Conservation (phyloP, 805 yeast species). For the Lipomyces starkeyi region DNA sequence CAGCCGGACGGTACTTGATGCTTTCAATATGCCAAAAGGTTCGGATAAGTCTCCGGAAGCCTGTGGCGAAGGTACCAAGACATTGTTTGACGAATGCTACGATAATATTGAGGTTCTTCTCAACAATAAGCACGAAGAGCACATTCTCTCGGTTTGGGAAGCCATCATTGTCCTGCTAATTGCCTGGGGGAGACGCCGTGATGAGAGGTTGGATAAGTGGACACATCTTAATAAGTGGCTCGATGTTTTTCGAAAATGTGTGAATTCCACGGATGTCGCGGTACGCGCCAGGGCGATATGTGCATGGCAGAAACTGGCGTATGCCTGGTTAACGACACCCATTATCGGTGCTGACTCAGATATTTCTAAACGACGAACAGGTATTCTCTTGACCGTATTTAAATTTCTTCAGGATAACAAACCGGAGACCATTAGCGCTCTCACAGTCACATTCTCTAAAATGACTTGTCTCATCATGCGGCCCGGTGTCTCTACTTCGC, state of each 20-base stretch:
- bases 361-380: conserved; percentile 11
- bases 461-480: conserved; percentile 14
- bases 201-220: conserved; percentile 29
- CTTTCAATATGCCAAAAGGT: conserved; percentile 2
- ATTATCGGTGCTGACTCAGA: conserved; percentile 1
- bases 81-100: conserved; percentile 17
- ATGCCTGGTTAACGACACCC: conserved; percentile 23
- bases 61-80: background rate
- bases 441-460: conserved; percentile 18
- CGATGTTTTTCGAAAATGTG: conserved; percentile 19
- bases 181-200: conserved; percentile 26
- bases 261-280: conserved; percentile 15
- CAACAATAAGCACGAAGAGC: conserved; percentile 23
- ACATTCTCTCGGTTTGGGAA: conserved; percentile 29
- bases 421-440: conserved; percentile 15
- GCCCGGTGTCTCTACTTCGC: conserved; percentile 9
- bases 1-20: conserved; percentile 11
- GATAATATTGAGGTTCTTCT: conserved; percentile 17
- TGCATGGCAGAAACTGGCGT: conserved; percentile 29
- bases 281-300: conserved; percentile 18
- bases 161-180: conserved; percentile 16
- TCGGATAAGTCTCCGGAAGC: background rate
- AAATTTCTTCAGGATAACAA: conserved; percentile 14
- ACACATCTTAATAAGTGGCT: conserved; percentile 24
- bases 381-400: conserved; percentile 20